These are phyloP conservation scores for Scheffersomyces ergatensis DNA, from an alignment of 805 yeast species.

Conservation along the genomic window DNA sequence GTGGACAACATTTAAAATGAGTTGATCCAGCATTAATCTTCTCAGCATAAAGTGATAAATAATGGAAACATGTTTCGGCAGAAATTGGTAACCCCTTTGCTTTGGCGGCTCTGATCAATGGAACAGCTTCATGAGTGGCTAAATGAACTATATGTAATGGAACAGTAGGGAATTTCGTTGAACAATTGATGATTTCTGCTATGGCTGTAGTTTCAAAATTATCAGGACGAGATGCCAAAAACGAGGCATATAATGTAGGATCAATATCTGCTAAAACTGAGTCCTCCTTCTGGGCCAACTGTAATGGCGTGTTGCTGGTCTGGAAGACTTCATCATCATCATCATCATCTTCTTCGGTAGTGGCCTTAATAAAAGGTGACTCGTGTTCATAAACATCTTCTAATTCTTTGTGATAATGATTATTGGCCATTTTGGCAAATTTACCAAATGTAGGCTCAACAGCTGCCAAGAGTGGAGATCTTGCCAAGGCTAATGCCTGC, in stretches of 20 bases:
- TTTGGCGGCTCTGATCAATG: slow-evolving; percentile 67
- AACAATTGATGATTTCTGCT: slow-evolving; percentile 62
- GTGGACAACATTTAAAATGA: slow-evolving; percentile 92
- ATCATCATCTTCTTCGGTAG: slow-evolving; percentile 12
- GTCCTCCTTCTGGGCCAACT: no score
- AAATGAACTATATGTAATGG: slow-evolving; percentile 88
- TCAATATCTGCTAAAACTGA: slow-evolving; percentile 41
- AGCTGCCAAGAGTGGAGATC: slow-evolving; percentile 54
- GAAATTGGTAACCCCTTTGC: slow-evolving; percentile 58
- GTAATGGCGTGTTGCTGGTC: slow-evolving; percentile 33
- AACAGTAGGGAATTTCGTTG: slow-evolving; percentile 54
- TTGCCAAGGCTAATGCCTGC: slow-evolving; percentile 54
- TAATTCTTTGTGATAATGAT: slow-evolving; percentile 6
- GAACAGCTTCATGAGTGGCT: slow-evolving; percentile 82
- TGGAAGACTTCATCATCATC: slow-evolving; percentile 42
- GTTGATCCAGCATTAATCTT: slow-evolving; percentile 74
- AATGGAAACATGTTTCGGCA: slow-evolving; percentile 95
- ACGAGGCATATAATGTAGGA: slow-evolving; percentile 67
- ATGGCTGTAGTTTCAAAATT: slow-evolving; percentile 84
- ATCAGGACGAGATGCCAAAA: slow-evolving; percentile 85
- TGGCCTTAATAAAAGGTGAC: slow-evolving; percentile 22
- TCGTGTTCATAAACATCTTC: slow-evolving; percentile 15
- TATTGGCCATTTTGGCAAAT: slow-evolving; percentile 38
- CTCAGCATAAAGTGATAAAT: slow-evolving; percentile 76
- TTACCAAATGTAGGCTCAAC: slow-evolving; percentile 58